A percentile compares a stretch with the other conserved stretches of the same genome.
These are phyloP conservation scores for Plasmodium blacklocki DNA, from an alignment of 169 alveolate genomes.

Conservation along the genomic window DNA sequence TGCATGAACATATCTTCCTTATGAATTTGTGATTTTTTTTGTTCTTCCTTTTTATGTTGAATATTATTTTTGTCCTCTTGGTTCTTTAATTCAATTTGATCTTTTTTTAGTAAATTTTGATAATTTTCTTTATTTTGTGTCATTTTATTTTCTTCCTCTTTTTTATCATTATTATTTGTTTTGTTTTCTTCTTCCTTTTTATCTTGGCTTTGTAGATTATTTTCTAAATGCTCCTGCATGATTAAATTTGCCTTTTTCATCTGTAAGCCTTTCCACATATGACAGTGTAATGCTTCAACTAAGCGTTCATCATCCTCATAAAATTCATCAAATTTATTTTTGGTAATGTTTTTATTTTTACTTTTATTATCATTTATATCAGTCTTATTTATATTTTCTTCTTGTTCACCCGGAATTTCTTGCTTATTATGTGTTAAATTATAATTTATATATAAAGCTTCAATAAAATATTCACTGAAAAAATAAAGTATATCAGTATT, in stretches of 20 bases:
- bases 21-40: background rate
- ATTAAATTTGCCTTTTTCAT: conserved; percentile 20
- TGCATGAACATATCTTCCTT: conserved; percentile 52
- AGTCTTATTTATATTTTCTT: background rate
- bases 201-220: background rate
- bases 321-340: conserved; percentile 6
- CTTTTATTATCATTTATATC: background rate
- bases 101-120: background rate
- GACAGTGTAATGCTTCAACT: conserved; percentile 64
- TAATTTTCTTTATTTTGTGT: background rate
- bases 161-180: background rate
- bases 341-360: conserved; percentile 15
- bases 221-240: conserved; percentile 5
- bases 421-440: background rate
- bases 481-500: conserved; percentile 26
- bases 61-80: too few species aligned
- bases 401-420: background rate
- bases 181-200: background rate
- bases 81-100: background rate
- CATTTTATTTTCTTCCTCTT: background rate
- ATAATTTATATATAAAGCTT: conserved; percentile 60
- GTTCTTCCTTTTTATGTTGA: background rate
- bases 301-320: conserved; percentile 48
- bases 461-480: conserved; percentile 66
- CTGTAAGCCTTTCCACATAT: conserved; percentile 67